Evolutionary conservation across 148 eudicot species (phyloP), one percentile per base, ranked within the genome.

Genomic region (Nepenthes mirabilis): DNA sequence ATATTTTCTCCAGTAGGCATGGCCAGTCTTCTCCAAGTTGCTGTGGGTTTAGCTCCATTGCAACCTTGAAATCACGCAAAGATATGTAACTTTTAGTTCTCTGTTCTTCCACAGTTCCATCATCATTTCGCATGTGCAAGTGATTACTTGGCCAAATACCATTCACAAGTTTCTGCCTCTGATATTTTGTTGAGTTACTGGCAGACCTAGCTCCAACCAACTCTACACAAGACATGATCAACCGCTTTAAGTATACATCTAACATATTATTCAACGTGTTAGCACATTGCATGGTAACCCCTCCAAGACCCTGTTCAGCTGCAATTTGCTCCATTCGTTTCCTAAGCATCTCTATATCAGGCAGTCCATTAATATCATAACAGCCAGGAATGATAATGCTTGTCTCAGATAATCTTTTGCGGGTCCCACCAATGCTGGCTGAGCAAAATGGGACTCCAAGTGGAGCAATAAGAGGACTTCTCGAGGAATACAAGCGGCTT

Each of bases 11-110:
- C 74, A 83, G 72, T 67, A 82, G 62, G 62, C 69, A 57, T 62
- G 87, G 81, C 87, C 87, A 79, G 59, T 82, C 77, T 71, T 79
- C 87, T 52, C 87, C 87, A 64, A 80, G 78, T 60, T 74, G 88
- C 68, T 79, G 74, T 48, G 84, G 84, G 34, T 83, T 77, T 48
- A 80, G 54, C 76, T 83, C 82, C 84, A 80, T 83, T 49, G 88
- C 88, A 56, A 73, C 78, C 69, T 75, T 80, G 68, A 80, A 83
- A 70, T 83, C 88, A 48, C 58, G 79, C 36, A 84, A 79, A 64
- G 91, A 85, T 62, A 73, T 62, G 0, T 70, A 67, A 53, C 61
- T 55, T 32, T 65, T 54, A 6, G 62, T 37, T 52, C 43, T 75
- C 57, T 66, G 75, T 70, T 78, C 83, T 57, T 65, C 73, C 57